Evolutionary conservation across 1,284 basidiomycete genomes (phyloP).

Genomic region (Malassezia furfur): DNA sequence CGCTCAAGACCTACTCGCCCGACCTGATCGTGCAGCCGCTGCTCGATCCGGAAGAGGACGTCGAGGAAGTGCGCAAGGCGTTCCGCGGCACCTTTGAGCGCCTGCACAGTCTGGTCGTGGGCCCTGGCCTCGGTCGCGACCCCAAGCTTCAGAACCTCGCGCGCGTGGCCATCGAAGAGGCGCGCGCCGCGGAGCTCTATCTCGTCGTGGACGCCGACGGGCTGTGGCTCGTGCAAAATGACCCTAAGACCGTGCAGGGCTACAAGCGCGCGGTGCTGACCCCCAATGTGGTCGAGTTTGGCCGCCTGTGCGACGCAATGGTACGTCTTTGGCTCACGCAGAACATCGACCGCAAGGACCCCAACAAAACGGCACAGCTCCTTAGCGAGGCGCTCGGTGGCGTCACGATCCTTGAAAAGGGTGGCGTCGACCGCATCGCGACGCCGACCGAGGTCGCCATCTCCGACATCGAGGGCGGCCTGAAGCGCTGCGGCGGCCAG

Average conservation of each 20-base stretch:
- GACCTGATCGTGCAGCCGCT: conserved; percentile 94
- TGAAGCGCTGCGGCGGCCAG: conserved; percentile 89
- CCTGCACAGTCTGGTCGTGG: conserved; percentile 81
- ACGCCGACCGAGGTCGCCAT: background rate
- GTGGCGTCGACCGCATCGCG: conserved; percentile 51
- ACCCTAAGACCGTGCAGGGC: conserved; percentile 65
- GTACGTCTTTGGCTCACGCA: conserved; percentile 36
- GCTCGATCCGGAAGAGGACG: conserved; percentile 50
- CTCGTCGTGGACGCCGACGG: conserved; percentile 89
- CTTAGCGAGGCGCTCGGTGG: conserved; percentile 70
- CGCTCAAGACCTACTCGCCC: conserved; percentile 88
- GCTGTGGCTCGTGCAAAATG: conserved; percentile 66
- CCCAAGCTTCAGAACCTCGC: conserved; percentile 72
- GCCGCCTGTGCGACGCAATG: conserved; percentile 65
- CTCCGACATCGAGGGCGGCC: conserved; percentile 64
- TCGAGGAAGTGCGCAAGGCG: conserved; percentile 52
- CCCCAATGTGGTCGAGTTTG: conserved; percentile 90
- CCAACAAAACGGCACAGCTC: conserved; percentile 39
- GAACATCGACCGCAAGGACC: conserved; percentile 38
- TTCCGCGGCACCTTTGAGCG: conserved; percentile 66
- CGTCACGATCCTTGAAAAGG: conserved; percentile 86
- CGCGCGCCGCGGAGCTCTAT: conserved; percentile 62
- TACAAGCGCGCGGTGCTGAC: conserved; percentile 75
- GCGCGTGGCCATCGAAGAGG: conserved; percentile 51
- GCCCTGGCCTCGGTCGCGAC: conserved; percentile 68